A percentile compares a stretch with the other conserved stretches of the same genome.
These are phyloP conservation scores for Phytopythium mirpurense DNA, from an alignment of 352 stramenopile genomes.

Conservation along the genomic window DNA sequence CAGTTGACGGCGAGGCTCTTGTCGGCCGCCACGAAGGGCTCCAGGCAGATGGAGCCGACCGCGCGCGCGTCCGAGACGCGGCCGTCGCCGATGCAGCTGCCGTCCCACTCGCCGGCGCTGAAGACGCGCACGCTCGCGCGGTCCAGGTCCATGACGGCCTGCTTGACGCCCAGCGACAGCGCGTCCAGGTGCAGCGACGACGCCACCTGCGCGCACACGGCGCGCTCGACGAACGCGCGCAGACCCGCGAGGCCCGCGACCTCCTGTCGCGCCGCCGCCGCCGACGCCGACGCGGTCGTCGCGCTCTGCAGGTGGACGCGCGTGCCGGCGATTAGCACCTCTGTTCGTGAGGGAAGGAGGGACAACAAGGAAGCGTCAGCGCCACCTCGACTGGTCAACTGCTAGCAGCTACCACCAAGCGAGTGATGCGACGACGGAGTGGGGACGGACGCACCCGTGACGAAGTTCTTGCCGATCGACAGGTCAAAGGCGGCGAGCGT, in stretches of 20 bases:
- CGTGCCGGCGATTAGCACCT: constrained; percentile 75
- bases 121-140: constrained; percentile 69
- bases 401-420: too few species aligned
- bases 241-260: constrained; percentile 54
- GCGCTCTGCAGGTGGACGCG: constrained; percentile 28
- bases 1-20: constrained; percentile 63
- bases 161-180: constrained; percentile 68
- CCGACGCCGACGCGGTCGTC: constrained; percentile 33
- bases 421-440: too few species aligned
- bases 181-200: constrained; percentile 64
- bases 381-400: too few species aligned
- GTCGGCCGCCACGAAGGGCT: constrained; percentile 58
- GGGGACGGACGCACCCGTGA: constrained; percentile 30
- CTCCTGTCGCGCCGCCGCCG: constrained; percentile 50
- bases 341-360: constrained; percentile 12
- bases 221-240: constrained; percentile 65
- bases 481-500: constrained; percentile 79
- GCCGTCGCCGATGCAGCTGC: constrained; percentile 80
- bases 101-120: constrained; percentile 73
- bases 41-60: constrained; percentile 65
- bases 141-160: constrained; percentile 74
- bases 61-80: constrained; percentile 70
- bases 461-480: constrained; percentile 80
- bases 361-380: neutral
- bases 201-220: constrained; percentile 72